Base-by-base conservation (phyloP, 768 basidiomycete species). In the Punctularia strigosozonata region DNA sequence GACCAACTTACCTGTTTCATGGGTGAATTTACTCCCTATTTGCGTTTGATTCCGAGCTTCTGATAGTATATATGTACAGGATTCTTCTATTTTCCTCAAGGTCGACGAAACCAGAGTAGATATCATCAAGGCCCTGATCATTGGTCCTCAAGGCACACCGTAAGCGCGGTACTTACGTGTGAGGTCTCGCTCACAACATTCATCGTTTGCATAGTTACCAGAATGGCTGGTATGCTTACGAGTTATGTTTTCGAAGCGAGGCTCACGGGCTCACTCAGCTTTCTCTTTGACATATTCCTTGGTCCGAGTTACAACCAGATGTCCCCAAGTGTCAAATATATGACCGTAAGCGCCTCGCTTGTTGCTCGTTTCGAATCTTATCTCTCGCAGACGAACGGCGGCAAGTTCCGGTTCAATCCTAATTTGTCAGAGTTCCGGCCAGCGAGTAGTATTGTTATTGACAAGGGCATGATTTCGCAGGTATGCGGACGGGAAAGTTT, bases 341-440 rank as follows among this genome's bases (percentile, higher is more conserved):
- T 81, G 72, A 80, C 78, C 32, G 78, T 79, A 51, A 53, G 63
- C 52, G 4, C 25, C 4, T 36, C 17, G 19, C 2, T 43, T 20
- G 7, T 19, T 34, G 10, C 8, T 10, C 10, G 19, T 13, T 19
- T 10, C 10, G 33, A 10, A 25, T 20, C 21, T 36, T 19, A 5
- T 30, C 26, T 28, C 24, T 18, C 17, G 14, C 38, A 88, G 82
- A 91, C 89, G 1, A 80, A 86, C 45, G 85, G 83, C 5, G 88
- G 88, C 23, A 87, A 80, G 59, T 91, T 64, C 58, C 75, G 92
- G 31, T 90, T 94, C 61, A 95, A 95, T 49, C 92, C 92, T 3
- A 97, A 95, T 57, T 65, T 95, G 23, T 97, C 91, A 56, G 89
- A n/a, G n/a, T n/a, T n/a, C n/a, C n/a, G n/a, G n/a, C n/a, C 88